A percentile compares a stretch with the other conserved stretches of the same genome.
phyloP scores from a whole-genome alignment of 768 basidiomycete genomes.

The Hemileccinum rubropunctum region DNA sequence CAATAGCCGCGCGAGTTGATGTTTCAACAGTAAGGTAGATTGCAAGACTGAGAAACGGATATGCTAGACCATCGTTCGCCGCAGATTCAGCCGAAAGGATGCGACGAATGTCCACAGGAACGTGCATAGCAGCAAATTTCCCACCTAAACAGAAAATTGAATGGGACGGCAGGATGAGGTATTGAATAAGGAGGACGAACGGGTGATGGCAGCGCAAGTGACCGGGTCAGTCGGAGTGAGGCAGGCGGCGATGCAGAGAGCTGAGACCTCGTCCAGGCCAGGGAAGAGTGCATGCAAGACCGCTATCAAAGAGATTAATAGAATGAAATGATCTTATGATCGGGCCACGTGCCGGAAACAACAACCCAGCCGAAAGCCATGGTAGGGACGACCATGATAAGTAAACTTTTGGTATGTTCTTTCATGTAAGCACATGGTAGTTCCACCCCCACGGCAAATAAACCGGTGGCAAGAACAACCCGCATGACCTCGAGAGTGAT shows the following conservation, averaged over 20 bases:
- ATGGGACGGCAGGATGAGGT: neutral
- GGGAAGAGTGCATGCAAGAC: slow-evolving; percentile 75
- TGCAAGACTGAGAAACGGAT: slow-evolving; percentile 85
- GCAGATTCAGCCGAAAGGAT: slow-evolving; percentile 89
- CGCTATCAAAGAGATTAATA: slow-evolving; percentile 35
- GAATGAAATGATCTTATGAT: neutral
- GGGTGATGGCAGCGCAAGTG: slow-evolving; percentile 80
- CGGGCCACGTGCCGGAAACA: slow-evolving; percentile 52
- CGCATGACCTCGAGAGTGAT: slow-evolving; percentile 89
- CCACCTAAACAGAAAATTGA: slow-evolving; percentile 46
- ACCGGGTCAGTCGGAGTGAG: slow-evolving; percentile 95
- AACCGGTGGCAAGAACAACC: slow-evolving; percentile 83
- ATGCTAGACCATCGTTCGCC: slow-evolving; percentile 93
- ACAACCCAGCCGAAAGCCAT: slow-evolving; percentile 87
- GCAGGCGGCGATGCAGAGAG: slow-evolving; percentile 85
- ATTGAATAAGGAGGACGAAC: slow-evolving; percentile 32
- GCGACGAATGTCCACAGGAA: slow-evolving; percentile 72
- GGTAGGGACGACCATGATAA: slow-evolving; percentile 73
- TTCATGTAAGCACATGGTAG: slow-evolving; percentile 83
- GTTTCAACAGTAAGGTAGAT: slow-evolving; percentile 80
- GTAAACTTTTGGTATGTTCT: slow-evolving; percentile 68
- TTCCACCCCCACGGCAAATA: slow-evolving; percentile 96
- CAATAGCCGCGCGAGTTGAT: slow-evolving; percentile 59
- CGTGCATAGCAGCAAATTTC: slow-evolving; percentile 64
- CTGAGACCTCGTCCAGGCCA: slow-evolving; percentile 63